Base-by-base conservation (phyloP, 2,329 filamentous ascomycete genomes). In the Phoma sp. region DNA sequence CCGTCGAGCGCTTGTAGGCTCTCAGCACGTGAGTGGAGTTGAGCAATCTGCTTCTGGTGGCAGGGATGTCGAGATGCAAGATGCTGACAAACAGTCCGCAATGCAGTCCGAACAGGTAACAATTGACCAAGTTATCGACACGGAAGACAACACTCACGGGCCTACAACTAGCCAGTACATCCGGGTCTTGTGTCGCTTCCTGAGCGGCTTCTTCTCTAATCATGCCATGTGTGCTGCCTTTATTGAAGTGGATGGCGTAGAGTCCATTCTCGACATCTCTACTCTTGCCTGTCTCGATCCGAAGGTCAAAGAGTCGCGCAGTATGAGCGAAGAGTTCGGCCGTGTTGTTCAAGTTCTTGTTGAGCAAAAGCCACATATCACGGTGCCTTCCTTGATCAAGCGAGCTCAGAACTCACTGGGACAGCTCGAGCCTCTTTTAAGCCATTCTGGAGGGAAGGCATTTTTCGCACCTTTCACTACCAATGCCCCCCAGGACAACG, bases 201-300 rank as follows among this genome's bases (percentile, higher is more conserved):
- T 99, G 40, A 79, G 81, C 35, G 85, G 89, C 1, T 93, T 95
- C 70, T 85, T 95, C 55, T 83, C 85, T 58, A 96, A 96, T 67
- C 81, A 84, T 52, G 81, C 81, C 30, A 83, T 96, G 64, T 93
- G 89, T 73, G 78, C 81, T 14, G 83, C 84, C 23, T 93, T 97
- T 67, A 86, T 95, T 58, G 85, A 89, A 49, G 83, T 84, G 44
- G 91, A 92, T 52, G 95, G 91, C 6, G 86, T 93, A 23, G 91
- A 97, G 72, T 82, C 89, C 45, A 80, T 98, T 18, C 80, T 99
- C 48, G 91, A 97, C 68, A 85, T 97, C 50, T 89, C 89, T 36
- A 90, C 89, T 48, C 85, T 93, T 27, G 89, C 91, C 4, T 93
- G 91, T 70, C 81, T 98, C 41, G 86, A 91, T 1, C 86, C 87